These are phyloP conservation scores for Tilletia caries DNA, from an alignment of 1,284 basidiomycete genomes.

Conservation along the genomic window DNA sequence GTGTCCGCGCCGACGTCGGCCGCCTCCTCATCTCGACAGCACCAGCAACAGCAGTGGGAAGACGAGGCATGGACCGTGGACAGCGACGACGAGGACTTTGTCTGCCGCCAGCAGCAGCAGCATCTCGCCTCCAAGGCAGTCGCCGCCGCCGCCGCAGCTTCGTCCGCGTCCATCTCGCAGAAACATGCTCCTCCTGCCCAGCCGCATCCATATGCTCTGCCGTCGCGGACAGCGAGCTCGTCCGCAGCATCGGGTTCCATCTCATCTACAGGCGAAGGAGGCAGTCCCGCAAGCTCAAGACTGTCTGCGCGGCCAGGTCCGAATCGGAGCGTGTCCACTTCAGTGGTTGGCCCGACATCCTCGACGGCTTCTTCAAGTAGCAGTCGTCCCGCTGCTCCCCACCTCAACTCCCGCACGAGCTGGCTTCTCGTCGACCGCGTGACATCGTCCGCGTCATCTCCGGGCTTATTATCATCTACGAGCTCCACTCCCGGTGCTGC, in stretches of 20 bases:
- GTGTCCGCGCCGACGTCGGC: background rate
- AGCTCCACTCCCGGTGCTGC: background rate
- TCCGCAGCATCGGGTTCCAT: background rate
- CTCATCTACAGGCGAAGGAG: background rate
- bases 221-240: background rate
- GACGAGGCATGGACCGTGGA: slow-evolving; percentile 13
- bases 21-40: background rate
- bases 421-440: slow-evolving; percentile 9
- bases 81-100: slow-evolving; percentile 14
- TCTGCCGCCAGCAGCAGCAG: slow-evolving; percentile 11
- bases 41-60: slow-evolving; percentile 1
- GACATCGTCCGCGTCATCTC: background rate
- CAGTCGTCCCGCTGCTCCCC: background rate
- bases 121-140: background rate
- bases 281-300: background rate
- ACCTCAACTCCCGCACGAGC: slow-evolving; percentile 4
- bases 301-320: background rate
- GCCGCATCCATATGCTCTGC: background rate
- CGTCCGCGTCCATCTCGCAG: background rate
- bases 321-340: background rate
- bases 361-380: background rate
- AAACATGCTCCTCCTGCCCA: slow-evolving; percentile 1
- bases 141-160: background rate
- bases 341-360: no score
- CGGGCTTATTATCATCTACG: background rate